Evolutionary conservation across 176 grass and related monocot genomes (phyloP), one percentile per base, ranked within the genome.

Genomic region (Musa acuminata): DNA sequence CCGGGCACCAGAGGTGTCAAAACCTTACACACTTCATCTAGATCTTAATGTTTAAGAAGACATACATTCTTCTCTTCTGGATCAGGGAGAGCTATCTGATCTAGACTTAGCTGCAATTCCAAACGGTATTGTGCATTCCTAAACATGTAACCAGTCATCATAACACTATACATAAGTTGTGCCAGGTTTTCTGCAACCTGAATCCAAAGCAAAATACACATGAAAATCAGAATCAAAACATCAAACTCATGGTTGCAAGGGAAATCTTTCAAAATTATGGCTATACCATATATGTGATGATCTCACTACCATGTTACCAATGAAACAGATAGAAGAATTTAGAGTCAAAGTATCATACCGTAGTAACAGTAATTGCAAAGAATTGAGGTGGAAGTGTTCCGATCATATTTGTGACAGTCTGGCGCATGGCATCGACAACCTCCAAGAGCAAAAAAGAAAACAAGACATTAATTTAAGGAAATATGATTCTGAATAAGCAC

Each of bases 111-210:
- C 50, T 93, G 90, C 82, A 97, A 75, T 73, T 97, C 94, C 49
- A 97, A 59, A 59, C 93, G 85, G 52, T 92, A 85, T 59, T 97
- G 90, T 64, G 87, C 94, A 70, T 97, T 97, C 81, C 90, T 93
- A 66, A 97, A 97, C 90, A 97, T 97, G 80, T 97, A 97, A 48
- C 94, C 94, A 67, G 94, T 97, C 94, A 97, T 93, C 84, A 93
- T 65, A 80, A 97, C 80, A 78, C 90, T 97, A 80, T 91, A 97
- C 90, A 97, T 89, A 64, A 97, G 87, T 55, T 93, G 93, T 64
- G 90, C 90, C 49, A 97, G 75, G 82, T 97, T 97, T 81, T 97
- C 90, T 58, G 93, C 90, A 73, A 97, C 90, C 93, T 97, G 83
- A 75, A 76, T 79, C 16, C 67, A 81, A 73, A 48, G 51, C 17